Evolutionary conservation across 1,284 basidiomycete species (phyloP), one percentile per base, ranked within the genome.

Genomic region (Schizopora paradoxa): DNA sequence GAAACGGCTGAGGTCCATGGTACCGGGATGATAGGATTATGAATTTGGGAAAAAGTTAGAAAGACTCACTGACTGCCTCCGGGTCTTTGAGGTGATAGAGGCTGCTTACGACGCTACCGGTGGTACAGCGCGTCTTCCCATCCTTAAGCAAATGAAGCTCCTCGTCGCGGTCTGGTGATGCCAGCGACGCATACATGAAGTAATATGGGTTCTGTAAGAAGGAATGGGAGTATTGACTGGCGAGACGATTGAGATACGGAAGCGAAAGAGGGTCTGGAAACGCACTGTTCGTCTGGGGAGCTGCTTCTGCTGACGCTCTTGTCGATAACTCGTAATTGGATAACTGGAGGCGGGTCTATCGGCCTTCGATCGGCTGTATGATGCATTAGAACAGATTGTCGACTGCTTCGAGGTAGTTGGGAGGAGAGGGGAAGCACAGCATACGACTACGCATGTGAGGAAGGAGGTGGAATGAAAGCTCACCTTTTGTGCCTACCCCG

Each of bases 81-180:
- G 90, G 79, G 60, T 97, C 95, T 62, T 93, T 94, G 48, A 97
- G 74, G 58, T 96, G 92, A 62, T 96, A 97, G n/a, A 97, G 70
- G 4, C 86, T 90, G 0, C 90, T 92, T 1, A 96, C 94, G 37
- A 91, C 88, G 2, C 81, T 88, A 36, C 92, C 91, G 0, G 88
- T 91, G 1, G 91, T 86, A 66, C 86, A 91, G 22, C 88, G 72
- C 32, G 87, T 94, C 58, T 88, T 86, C n/a, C 91, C 90, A 56
- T 95, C 92, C 74, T 91, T 90, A 43, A 94, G 74, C 73, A 92
- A 85, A 61, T 95, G 93, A 28, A 97, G 66, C 65, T 97, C 94
- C n/a, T 87, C 77, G 56, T 95, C 91, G 51, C 87, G 82, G 54
- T 92, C 89, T 0, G 88, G 87, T 54, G 89, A 85, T 0, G 90